Evolutionary conservation across 2,329 filamentous ascomycete genomes (phyloP).

Genomic region (Colletotrichum lindemuthianum): DNA sequence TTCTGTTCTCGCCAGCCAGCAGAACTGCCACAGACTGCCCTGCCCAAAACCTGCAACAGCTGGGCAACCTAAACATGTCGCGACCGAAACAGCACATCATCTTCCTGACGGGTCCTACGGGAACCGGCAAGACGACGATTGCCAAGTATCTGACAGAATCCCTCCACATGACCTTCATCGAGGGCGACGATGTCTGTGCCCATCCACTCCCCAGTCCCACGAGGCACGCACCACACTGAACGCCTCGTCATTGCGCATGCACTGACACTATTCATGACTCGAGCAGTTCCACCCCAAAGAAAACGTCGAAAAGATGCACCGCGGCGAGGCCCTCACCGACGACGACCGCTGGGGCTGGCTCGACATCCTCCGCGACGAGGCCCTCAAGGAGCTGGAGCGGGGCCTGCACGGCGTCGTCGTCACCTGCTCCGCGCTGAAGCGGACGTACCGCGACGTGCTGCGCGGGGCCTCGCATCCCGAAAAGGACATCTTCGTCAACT

Average conservation of each 20-base stretch:
- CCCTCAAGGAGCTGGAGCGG: constrained; percentile 49
- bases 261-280: constrained; percentile 8
- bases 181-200: constrained; percentile 68
- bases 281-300: constrained; percentile 66
- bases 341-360: constrained; percentile 84
- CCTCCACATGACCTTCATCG: constrained; percentile 64
- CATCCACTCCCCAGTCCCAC: not conserved
- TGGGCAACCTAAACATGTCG: constrained; percentile 11
- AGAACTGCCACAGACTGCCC: no score
- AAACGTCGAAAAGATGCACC: constrained; percentile 79
- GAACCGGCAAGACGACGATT: constrained; percentile 70
- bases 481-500: constrained; percentile 70
- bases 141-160: constrained; percentile 60
- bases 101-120: constrained; percentile 69
- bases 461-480: constrained; percentile 66
- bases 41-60: not conserved
- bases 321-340: constrained; percentile 75
- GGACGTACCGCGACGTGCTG: constrained; percentile 78
- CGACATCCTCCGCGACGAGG: constrained; percentile 64
- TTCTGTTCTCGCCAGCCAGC: not conserved
- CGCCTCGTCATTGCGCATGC: constrained; percentile 4
- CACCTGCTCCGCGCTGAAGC: constrained; percentile 83
- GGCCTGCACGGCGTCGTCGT: constrained; percentile 71
- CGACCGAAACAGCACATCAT: constrained; percentile 58
- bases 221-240: not conserved